Evolutionary conservation across 2,329 filamentous ascomycete species (phyloP).

Genomic region (Penicillium psychrosexuale): DNA sequence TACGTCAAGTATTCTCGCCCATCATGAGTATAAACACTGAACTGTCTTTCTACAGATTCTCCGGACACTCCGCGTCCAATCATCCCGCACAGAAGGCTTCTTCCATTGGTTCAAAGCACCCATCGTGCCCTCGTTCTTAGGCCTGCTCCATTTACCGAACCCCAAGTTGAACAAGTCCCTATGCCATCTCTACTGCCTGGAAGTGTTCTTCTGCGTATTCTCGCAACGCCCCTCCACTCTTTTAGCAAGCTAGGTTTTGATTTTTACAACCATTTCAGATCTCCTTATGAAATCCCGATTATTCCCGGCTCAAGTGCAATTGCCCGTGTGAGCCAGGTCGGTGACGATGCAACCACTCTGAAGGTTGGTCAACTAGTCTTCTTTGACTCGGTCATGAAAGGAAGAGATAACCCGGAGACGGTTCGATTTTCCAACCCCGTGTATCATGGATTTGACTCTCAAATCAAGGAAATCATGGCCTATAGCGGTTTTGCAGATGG

Average conservation of each 20-base stretch:
- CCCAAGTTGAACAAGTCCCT: neutral
- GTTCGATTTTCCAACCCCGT: neutral
- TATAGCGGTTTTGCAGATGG: neutral
- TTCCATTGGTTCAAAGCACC: neutral
- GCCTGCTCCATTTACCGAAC: neutral
- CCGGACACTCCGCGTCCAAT: neutral
- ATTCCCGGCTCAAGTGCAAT: neutral
- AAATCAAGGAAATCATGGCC: neutral
- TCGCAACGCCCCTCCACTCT: neutral
- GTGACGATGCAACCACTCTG: neutral
- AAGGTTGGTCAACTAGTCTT: neutral
- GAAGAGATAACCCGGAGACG: neutral
- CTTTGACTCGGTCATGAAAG: neutral
- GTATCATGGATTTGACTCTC: neutral
- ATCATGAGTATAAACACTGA: neutral
- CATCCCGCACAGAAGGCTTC: neutral
- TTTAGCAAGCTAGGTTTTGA: neutral
- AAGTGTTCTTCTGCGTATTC: neutral
- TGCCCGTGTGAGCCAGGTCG: neutral
- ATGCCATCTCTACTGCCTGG: neutral
- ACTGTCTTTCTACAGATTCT: neutral
- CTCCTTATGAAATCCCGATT: neutral
- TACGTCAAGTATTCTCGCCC: neutral
- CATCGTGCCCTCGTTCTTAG: neutral
- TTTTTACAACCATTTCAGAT: neutral